Base-by-base conservation (phyloP, 106 monocot genomes). In the Apostasia ramifera region DNA sequence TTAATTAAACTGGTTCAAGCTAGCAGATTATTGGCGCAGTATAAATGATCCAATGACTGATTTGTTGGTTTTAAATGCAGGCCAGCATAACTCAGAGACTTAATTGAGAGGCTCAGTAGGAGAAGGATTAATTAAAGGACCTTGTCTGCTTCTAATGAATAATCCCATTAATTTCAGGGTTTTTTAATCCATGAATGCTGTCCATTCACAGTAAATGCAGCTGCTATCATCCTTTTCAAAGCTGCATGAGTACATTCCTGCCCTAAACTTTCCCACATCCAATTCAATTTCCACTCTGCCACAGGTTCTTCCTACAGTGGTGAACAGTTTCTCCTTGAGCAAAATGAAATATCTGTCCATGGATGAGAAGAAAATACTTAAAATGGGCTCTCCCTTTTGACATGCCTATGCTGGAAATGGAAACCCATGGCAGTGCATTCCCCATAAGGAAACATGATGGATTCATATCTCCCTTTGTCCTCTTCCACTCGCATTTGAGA, bases 221-320 rank as follows among this genome's bases (percentile, higher is more conserved):
- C 57, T 26, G 26, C 57, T 57, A 57, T 57, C 57, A 57, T 57
- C 3, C 38, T 3, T 37, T 37, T 57, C 37, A 57, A 14, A 37
- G 57, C 57, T 26, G 57, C 37, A 6, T 26, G 57, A 57, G 57
- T 57, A 57, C 57, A 57, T 57, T 57, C 57, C 57, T 57, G 57
- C 57, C n/a, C 15, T 26, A 6, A 57, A 14, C 38, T 14, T 14
- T 57, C 57, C 5, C 57, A 57, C 1, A 8, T 6, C 57, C 57
- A 14, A 39, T 37, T 57, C 57, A 57, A 57, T 26, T 26, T 57
- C 37, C 37, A 57, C 57, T 4, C 15, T 57, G 57, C 57, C 26
- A 57, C 57, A 26, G 57, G 26, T 26, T 57, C 38, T 57, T 37
- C 14, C 57, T 37, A 39, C 57, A 57, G 5, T 38, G 15, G 57